Base-by-base conservation (phyloP, 1,284 basidiomycete genomes). In the Ganoderma sinense region DNA sequence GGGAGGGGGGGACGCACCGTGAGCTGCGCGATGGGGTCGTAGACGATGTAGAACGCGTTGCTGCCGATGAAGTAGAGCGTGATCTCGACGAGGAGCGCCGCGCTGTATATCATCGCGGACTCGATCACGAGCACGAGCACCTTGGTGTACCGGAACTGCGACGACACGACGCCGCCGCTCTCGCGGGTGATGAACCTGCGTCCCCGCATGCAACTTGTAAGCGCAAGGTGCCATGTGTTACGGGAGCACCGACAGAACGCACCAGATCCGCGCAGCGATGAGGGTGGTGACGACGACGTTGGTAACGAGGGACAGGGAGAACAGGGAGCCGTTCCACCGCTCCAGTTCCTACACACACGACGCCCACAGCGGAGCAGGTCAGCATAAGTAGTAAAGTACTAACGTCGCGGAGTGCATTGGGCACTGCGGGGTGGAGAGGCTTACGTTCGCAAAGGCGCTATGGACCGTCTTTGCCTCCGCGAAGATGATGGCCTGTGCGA, bases 31-130 rank as follows among this genome's bases (percentile, higher is more conserved):
- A 83, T 83, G 40, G 82, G 82, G 66, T 84, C 82, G 60, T 83
- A 82, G 18, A 82, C 77, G 69, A 83, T 83, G 74, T 84, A 84
- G 74, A 83, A 82, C 14, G 81, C 79, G 73, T 82, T 83, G 58
- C 75, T 77, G 53, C 74, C 75, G 59, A 82, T 70, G 75, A 83
- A 82, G 75, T 82, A 83, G 33, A 83, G 77, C 23, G 80, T 79
- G 60, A 84, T 80, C 71, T 82, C 81, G 69, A 80, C 80, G 60
- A 82, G 73, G 63, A 83, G 74, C 14, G 82, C 81, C 43, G 80
- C 75, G 43, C 80, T 82, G 73, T 84, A 84, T 20, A 84, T 79
- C 74, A 81, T 80, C 8, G 81, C 82, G 41, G 80, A 82, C 71
- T 84, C 82, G 74, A 84, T 78, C 66, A 84, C 75, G 58, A 83